These are phyloP conservation scores for Pythium brachiatum DNA, from an alignment of 352 stramenopile species.

Conservation along the genomic window DNA sequence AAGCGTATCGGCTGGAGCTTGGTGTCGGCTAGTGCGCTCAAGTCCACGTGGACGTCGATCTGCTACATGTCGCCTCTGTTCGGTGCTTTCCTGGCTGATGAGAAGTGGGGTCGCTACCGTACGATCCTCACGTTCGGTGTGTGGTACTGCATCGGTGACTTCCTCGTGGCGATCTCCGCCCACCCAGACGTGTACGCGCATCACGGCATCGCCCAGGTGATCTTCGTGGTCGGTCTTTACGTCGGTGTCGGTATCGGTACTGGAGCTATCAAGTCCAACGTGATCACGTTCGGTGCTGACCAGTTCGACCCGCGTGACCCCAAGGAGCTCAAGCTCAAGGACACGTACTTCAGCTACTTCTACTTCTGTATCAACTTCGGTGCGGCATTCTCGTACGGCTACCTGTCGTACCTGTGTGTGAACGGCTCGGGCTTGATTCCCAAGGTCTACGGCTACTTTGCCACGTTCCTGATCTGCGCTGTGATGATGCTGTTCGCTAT, in stretches of 20 bases:
- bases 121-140: constrained; percentile 59
- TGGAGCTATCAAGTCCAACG: constrained; percentile 29
- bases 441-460: constrained; percentile 75
- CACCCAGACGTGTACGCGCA: constrained; percentile 49
- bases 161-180: constrained; percentile 51
- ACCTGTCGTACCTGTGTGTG: constrained; percentile 73
- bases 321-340: constrained; percentile 41
- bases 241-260: constrained; percentile 39
- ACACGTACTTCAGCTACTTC: constrained; percentile 78
- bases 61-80: constrained; percentile 58
- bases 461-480: constrained; percentile 61
- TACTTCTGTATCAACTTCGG: constrained; percentile 81
- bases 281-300: constrained; percentile 36
- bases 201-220: constrained; percentile 33
- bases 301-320: constrained; percentile 56
- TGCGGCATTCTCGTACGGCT: constrained; percentile 66
- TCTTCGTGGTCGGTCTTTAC: constrained; percentile 63
- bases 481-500: constrained; percentile 39
- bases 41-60: constrained; percentile 62
- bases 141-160: constrained; percentile 61
- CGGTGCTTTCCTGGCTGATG: constrained; percentile 56
- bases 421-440: constrained; percentile 63
- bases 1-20: constrained; percentile 50
- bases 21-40: constrained; percentile 56
- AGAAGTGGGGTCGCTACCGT: constrained; percentile 57